phyloP scores from a whole-genome alignment of 345 rosid species.

The Eucalyptus sp. region DNA sequence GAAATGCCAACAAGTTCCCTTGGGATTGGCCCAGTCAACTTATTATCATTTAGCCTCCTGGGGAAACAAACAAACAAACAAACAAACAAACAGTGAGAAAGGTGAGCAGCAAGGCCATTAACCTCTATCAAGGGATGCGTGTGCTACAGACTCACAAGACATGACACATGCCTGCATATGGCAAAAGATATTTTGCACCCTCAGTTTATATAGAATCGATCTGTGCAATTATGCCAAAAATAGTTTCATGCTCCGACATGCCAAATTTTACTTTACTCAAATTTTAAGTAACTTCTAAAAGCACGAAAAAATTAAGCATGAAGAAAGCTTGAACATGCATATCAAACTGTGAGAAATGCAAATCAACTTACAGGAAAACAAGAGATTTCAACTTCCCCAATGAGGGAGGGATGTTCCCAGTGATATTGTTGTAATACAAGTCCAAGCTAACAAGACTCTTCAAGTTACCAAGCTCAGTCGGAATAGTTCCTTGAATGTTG shows the following conservation, averaged over 20 bases:
- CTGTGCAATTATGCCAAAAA: background rate
- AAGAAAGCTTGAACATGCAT: background rate
- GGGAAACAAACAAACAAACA: background rate
- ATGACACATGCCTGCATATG: background rate
- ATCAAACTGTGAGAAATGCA: background rate
- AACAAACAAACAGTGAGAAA: background rate
- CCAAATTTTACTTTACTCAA: background rate
- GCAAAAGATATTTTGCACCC: background rate
- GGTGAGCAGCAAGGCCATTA: background rate
- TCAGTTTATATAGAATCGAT: background rate
- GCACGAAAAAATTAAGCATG: background rate
- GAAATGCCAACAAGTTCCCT: constrained; percentile 44
- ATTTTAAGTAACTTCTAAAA: background rate
- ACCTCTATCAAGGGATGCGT: background rate
- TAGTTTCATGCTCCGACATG: background rate
- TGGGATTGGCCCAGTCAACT: constrained; percentile 51
- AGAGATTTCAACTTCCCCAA: constrained; percentile 81
- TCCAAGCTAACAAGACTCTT: constrained; percentile 95
- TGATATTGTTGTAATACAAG: constrained; percentile 82
- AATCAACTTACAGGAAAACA: constrained; percentile 70
- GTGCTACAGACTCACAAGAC: background rate
- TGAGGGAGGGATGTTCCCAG: constrained; percentile 68
- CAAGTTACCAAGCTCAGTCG: constrained; percentile 72
- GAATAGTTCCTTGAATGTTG: constrained; percentile 74
- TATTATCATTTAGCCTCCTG: constrained; percentile 64